Evolutionary conservation across 2,329 filamentous ascomycete genomes (phyloP).

Genomic region (Trichoderma sp.): DNA sequence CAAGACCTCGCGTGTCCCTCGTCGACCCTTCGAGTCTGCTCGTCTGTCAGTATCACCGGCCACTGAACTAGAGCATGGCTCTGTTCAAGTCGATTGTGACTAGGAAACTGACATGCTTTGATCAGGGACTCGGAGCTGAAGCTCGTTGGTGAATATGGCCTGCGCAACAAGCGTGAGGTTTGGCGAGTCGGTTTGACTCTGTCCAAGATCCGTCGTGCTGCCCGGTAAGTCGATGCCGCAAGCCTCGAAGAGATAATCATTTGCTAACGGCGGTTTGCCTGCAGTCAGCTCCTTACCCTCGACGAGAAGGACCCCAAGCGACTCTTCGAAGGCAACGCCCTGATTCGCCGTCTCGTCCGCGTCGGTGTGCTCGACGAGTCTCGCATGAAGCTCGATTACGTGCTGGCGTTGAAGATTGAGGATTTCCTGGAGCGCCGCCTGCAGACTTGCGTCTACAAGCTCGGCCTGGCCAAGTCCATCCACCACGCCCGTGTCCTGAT

Average conservation of each 20-base stretch:
- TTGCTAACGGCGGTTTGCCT: not conserved
- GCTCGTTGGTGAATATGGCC: conserved; percentile 99
- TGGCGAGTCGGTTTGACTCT: conserved; percentile 99
- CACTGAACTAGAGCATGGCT: conserved; percentile 98
- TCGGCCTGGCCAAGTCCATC: conserved; percentile 99
- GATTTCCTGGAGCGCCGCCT: conserved; percentile 99
- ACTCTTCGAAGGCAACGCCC: conserved; percentile 99
- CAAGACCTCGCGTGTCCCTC: conserved; percentile 99
- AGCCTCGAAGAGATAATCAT: too few species aligned
- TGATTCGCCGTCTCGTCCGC: conserved; percentile 99
- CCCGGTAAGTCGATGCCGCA: conserved; percentile 69
- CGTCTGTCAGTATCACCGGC: conserved; percentile 98
- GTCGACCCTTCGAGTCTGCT: conserved; percentile 98
- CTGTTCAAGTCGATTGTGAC: conserved; percentile 90
- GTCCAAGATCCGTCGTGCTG: conserved; percentile 99
- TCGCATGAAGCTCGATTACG: conserved; percentile 99
- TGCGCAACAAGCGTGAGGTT: conserved; percentile 99
- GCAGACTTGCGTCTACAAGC: conserved; percentile 99
- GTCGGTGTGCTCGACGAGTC: conserved; percentile 99
- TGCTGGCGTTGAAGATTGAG: conserved; percentile 97
- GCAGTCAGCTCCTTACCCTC: conserved; percentile 97
- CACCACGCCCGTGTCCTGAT: conserved; percentile 99
- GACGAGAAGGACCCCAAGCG: conserved; percentile 99
- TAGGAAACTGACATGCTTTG: conserved; percentile 64
- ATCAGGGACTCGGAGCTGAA: conserved; percentile 98